Evolutionary conservation across 768 basidiomycete genomes (phyloP), one percentile per base, ranked within the genome.

Genomic region (Boletus fagicola): DNA sequence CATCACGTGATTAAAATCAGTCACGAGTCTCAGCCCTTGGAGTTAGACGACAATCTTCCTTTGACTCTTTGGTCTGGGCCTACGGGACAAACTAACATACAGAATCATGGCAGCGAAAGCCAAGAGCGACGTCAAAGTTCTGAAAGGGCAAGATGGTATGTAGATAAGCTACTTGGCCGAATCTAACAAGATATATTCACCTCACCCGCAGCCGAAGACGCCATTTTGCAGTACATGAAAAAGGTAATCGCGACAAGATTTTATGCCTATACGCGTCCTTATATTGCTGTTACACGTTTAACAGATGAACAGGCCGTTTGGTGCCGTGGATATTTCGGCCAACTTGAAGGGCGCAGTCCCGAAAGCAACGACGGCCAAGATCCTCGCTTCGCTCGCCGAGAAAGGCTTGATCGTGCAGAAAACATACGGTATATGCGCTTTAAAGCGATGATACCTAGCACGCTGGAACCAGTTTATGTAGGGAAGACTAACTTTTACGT

Each of bases 301-400:
- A 36, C 65, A 94, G 91, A 91, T 93, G 84, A 96, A 96, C 72
- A 82, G 93, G n/a, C 93, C 93, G 7, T 95, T 87, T 66, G 93
- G 93, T 9, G 92, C 92, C 58, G 93, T 94, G 36, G 94, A 97
- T 69, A 86, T 96, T 6, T 82, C 90, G 16, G 91, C 93, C 11
- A 97, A 97, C 73, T 75, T 97, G 31, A 95, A 95, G 72, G 91
- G 91, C 50, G 87, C 87, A 11, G 86, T 96, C 5, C 85, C 91
- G 8, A 97, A 97, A 69, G 75, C 91, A 2, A 78, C 86, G 3
- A 86, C 87, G 0, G 92, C 93, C 68, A 97, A 96, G 75, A 88
- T 95, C 46, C 78, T 96, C 15, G 74, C 82, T 3, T 75, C 84
- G 1, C 80, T 96, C 18, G 87, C 94, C n/a, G 94, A 95, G 62